Evolutionary conservation across 257 asterid species (phyloP).

Genomic region (Avicennia marina): DNA sequence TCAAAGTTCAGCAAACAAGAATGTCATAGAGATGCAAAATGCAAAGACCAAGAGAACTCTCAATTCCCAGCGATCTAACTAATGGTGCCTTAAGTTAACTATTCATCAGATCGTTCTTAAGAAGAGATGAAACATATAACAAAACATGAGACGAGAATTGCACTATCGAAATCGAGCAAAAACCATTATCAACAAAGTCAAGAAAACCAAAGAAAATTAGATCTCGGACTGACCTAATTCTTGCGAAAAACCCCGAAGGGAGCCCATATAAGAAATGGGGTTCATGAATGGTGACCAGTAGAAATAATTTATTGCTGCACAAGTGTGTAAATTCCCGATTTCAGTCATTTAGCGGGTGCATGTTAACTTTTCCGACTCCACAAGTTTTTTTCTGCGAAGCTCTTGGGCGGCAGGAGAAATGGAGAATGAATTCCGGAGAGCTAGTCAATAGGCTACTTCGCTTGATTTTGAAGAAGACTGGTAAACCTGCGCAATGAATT

Average conservation of each 20-base stretch:
- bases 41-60: neutral
- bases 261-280: slow-evolving; percentile 8
- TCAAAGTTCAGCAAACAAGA: slow-evolving; percentile 9
- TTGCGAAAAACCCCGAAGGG: slow-evolving; percentile 4
- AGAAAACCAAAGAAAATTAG: slow-evolving; percentile 5
- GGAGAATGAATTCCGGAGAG: slow-evolving; percentile 21
- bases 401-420: slow-evolving; percentile 17
- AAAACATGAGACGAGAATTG: no score
- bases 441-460: slow-evolving; percentile 13
- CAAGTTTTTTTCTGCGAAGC: slow-evolving; percentile 14
- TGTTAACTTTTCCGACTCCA: slow-evolving; percentile 6
- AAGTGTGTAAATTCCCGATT: neutral
- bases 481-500: no score
- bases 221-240: slow-evolving; percentile 29
- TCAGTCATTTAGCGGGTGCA: no score
- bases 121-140: no score
- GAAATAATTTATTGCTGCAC: slow-evolving; percentile 14
- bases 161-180: slow-evolving; percentile 7
- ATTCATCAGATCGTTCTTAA: neutral
- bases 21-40: neutral
- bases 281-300: slow-evolving; percentile 21
- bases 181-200: neutral
- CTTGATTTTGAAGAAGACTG: slow-evolving; percentile 11
- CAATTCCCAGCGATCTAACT: slow-evolving; percentile 3
- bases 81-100: neutral